Conservation (phyloP, 2,329 filamentous ascomycete genomes). For the Penicillium sp. region DNA sequence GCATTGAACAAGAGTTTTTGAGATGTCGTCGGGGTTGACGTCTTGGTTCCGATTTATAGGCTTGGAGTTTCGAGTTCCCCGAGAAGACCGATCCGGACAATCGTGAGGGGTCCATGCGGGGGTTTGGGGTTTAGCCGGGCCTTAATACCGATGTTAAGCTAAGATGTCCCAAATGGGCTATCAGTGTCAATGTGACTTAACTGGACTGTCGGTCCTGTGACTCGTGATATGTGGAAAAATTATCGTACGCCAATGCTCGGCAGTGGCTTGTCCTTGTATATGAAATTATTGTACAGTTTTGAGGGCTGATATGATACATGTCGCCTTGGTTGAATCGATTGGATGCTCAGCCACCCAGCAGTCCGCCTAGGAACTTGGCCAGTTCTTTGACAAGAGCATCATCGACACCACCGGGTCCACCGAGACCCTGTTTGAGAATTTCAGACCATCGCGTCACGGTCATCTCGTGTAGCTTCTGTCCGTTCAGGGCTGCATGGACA, state of each 20-base stretch:
- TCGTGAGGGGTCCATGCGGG: background rate
- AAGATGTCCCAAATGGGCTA: background rate
- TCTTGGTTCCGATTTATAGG: background rate
- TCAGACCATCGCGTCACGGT: slow-evolving; percentile 29
- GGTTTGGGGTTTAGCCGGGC: slow-evolving; percentile 6
- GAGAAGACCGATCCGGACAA: slow-evolving; percentile 6
- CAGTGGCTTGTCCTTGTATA: background rate
- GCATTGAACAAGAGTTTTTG: background rate
- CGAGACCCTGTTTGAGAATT: slow-evolving; percentile 21
- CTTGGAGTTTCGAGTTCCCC: background rate
- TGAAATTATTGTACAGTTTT: slow-evolving; percentile 5
- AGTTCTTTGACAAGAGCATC: slow-evolving; percentile 22
- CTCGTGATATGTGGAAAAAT: slow-evolving; percentile 7
- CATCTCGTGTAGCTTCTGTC: slow-evolving; percentile 53
- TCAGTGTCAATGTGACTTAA: background rate
- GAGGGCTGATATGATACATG: slow-evolving; percentile 5
- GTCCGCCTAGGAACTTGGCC: slow-evolving; percentile 27
- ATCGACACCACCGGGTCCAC: slow-evolving; percentile 15
- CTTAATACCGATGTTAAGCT: background rate
- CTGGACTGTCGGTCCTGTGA: background rate
- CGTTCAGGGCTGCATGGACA: slow-evolving; percentile 36
- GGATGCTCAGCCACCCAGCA: slow-evolving; percentile 23
- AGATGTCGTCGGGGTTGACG: background rate
- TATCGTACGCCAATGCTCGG: slow-evolving; percentile 3
- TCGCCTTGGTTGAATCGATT: background rate